Conservation (phyloP, 2,329 filamentous ascomycete species). For the Incumbomyces delicatus region DNA sequence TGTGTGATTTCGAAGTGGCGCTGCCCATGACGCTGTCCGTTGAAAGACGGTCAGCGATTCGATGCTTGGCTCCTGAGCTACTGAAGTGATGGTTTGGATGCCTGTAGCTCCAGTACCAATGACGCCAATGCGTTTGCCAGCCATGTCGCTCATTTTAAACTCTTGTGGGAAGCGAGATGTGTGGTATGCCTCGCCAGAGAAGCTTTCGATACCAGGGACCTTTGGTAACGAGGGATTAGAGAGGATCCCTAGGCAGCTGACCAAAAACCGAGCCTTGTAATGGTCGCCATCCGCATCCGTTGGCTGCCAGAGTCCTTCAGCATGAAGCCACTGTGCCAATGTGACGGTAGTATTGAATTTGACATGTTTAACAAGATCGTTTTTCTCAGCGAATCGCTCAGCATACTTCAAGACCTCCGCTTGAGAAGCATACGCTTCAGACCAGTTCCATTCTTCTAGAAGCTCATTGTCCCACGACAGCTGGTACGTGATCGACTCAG, state of each 20-base stretch:
- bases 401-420: slow-evolving; percentile 33
- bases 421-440: slow-evolving; percentile 29
- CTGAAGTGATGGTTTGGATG: slow-evolving; percentile 32
- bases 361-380: slow-evolving; percentile 30
- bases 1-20: slow-evolving; percentile 18
- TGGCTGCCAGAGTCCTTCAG: slow-evolving; percentile 4
- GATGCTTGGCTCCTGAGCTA: slow-evolving; percentile 29
- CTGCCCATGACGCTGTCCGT: slow-evolving; percentile 28
- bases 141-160: slow-evolving; percentile 25
- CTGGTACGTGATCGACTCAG: slow-evolving; percentile 44
- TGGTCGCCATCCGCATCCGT: too few species aligned
- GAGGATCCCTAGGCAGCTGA: slow-evolving; percentile 13
- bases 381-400: slow-evolving; percentile 28
- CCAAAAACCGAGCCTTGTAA: slow-evolving; percentile 11
- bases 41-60: slow-evolving; percentile 36
- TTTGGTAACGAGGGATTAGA: slow-evolving; percentile 19
- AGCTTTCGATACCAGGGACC: slow-evolving; percentile 19
- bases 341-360: slow-evolving; percentile 21
- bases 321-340: slow-evolving; percentile 10
- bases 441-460: slow-evolving; percentile 35
- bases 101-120: slow-evolving; percentile 38
- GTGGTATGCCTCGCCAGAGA: slow-evolving; percentile 20
- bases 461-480: slow-evolving; percentile 38
- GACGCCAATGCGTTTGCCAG: slow-evolving; percentile 32
- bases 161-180: slow-evolving; percentile 22